Percentiles rank a stretch among this genome's conserved stretches.
Evolutionary conservation across 2,329 filamentous ascomycete species (phyloP).

Genomic region (Arachnopeziza araneosa): DNA sequence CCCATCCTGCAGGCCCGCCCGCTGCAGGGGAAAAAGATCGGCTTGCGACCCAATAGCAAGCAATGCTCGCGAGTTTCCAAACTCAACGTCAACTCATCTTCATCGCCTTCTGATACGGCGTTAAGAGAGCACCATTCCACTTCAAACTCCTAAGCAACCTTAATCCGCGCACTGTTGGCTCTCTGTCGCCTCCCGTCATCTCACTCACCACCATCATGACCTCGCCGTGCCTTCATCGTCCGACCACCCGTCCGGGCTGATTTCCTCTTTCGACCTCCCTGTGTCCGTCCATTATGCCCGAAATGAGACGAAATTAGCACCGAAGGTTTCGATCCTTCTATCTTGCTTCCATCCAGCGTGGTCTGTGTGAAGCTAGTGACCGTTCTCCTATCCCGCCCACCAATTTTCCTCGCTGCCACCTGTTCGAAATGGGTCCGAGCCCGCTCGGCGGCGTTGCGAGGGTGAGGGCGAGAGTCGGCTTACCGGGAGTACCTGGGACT

Average conservation of each 20-base stretch:
- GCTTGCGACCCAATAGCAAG: not conserved
- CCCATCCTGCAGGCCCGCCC: not conserved
- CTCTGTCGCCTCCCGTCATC: not conserved
- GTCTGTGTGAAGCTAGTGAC: not conserved
- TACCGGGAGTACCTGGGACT: conserved; percentile 5
- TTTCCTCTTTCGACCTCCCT: conserved; percentile 5
- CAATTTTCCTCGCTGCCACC: not conserved
- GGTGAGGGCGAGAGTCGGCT: not conserved
- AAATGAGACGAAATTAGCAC: conserved; percentile 25
- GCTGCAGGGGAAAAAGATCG: not conserved
- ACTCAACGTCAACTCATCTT: not conserved
- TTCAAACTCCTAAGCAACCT: not conserved
- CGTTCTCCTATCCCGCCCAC: not conserved
- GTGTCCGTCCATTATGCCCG: conserved; percentile 18
- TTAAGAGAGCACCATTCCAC: not conserved
- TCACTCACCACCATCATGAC: not conserved
- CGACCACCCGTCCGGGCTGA: not conserved
- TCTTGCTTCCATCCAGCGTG: not conserved
- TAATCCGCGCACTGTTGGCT: not conserved
- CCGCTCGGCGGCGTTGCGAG: not conserved
- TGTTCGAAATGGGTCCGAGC: not conserved
- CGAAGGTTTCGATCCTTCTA: conserved; percentile 4
- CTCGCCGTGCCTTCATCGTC: not conserved
- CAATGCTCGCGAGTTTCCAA: not conserved
- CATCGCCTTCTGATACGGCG: not conserved